Conservation (phyloP, 371 early-diverging fungal genomes). For the Sporodiniella umbellata region DNA sequence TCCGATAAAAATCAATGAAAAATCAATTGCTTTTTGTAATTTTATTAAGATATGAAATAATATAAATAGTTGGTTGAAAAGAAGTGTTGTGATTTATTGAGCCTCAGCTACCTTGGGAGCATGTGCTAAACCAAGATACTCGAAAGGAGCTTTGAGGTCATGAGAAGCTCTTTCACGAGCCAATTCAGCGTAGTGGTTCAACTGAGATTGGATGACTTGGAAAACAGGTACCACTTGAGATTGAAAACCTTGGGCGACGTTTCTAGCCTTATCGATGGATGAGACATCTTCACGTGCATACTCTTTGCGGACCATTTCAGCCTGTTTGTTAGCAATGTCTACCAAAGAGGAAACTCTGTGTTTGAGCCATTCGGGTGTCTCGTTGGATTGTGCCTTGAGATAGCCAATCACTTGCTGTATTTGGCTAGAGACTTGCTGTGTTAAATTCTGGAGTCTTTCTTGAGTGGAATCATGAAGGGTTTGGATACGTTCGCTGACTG, state of each 20-base stretch:
- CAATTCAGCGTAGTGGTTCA: constrained; percentile 31
- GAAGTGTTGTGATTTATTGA: constrained; percentile 3
- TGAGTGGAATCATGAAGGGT: constrained; percentile 20
- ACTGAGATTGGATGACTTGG: constrained; percentile 41
- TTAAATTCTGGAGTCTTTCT: constrained; percentile 17
- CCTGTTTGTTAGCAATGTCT: constrained; percentile 48
- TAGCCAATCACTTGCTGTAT: constrained; percentile 26
- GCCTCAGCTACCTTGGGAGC: constrained; percentile 17
- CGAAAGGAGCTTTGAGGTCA: constrained; percentile 23
- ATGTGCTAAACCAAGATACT: constrained; percentile 24
- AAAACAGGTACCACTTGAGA: constrained; percentile 59
- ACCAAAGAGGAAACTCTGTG: constrained; percentile 46
- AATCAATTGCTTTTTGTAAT: too few relatives aligned
- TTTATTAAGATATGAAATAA: too few relatives aligned
- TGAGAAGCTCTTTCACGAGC: too few relatives aligned
- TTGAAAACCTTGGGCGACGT: constrained; percentile 50
- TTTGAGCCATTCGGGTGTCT: constrained; percentile 54
- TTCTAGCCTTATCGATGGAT: constrained; percentile 53
- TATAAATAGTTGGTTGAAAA: too few relatives aligned
- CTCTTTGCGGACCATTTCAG: constrained; percentile 47
- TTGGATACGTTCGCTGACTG: too few relatives aligned
- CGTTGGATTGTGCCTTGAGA: constrained; percentile 47
- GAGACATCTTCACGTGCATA: constrained; percentile 45
- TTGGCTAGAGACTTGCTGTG: constrained; percentile 30
- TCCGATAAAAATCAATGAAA: too few relatives aligned